Evolutionary conservation across 1,284 basidiomycete genomes (phyloP), one percentile per base, ranked within the genome.

Genomic region (Rhizoctonia solani): DNA sequence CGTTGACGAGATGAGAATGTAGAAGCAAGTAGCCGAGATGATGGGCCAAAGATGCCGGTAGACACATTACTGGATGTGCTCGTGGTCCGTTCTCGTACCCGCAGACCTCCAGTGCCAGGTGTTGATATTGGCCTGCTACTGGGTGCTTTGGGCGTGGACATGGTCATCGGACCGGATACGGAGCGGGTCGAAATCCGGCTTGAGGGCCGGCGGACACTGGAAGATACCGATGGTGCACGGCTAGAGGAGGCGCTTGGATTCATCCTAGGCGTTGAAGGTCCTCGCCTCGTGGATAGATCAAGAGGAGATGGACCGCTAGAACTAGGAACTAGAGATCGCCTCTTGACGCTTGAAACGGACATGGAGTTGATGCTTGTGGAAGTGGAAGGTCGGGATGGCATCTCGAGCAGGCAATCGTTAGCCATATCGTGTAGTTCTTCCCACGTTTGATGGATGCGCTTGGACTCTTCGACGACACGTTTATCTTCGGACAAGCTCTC

Each of bases 1-100:
- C 90, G 81, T 72, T 92, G 90, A 32, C 90, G 83, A n/a, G 90
- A 92, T 41, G 90, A 83, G 75, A 86, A 91, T 2, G 90, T 92
- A 1, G 90, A 82, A 21, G 79, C 80, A 70, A 83, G 82, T 34
- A 89, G 66, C 16, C 83, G 75, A 6, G 79, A 75, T 27, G 37
- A 49, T 16, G 69, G 37, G 30, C 30, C 59, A 42, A 54, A 61
- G 30, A 44, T 52, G 6, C 37, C 30, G 25, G 55, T 27, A n/a
- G 68, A 25, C 16, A 70, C 49, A 68, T 67, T 54, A 73, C 72
- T 53, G n/a, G 44, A 72, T n/a, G 63, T 68, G 42, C 66, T 54
- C 16, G 70, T 59, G 5, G 68, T 67, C n/a, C 59, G 54, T 46
- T 68, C 23, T 30, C 59, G 56, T 41, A 54, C 50, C 19, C 39